Base-by-base conservation (phyloP, 78 protist genomes). In the Diacronema lutheri region DNA sequence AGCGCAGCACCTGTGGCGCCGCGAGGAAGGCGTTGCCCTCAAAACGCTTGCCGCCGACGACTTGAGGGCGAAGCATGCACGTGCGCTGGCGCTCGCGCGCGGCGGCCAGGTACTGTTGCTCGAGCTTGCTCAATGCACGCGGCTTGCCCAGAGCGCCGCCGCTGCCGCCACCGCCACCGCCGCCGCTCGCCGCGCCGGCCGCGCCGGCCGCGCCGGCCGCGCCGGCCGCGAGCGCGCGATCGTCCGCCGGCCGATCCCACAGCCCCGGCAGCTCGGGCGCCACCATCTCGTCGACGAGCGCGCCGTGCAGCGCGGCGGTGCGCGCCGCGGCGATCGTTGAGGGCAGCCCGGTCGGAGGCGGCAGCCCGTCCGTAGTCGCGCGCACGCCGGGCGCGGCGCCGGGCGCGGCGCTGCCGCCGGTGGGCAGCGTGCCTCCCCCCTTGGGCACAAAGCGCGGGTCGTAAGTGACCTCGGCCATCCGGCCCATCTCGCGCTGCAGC, bases 21-120 rank as follows among this genome's bases (percentile, higher is more conserved):
- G 87, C 6, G 41, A 84, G 4, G 73, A 85, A 89, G 11, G 83
- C 89, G 23, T 26, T 14, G 19, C 92, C 92, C 26, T 16, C 5
- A 69, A 71, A 89, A 58, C 64, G 84, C 57, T 40, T 76, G 76
- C 92, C 92, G 74, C 38, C 2, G 23, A 78, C 85, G 12, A 78
- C 81, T 29, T 89, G 92, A 38, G 0, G 21, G 26, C 0, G 0
- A 38, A 46, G 21, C 41, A 31, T 10, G 50, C 9, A 6, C n/a
- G 0, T 23, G 20, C 50, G 21, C 71, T 78, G 83, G 31, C 66
- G 71, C 66, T 4, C 44, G 20, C 50, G 66, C 66, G 66, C 64
- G 13, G 9, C 68, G 46, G 41, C 81, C 81, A 55, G 26, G 58
- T 38, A 50, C 31, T 20, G 33, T 46, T 74, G n/a, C 64, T 55